Conservation (phyloP, 345 rosid genomes). For the Murraya koenigii region DNA sequence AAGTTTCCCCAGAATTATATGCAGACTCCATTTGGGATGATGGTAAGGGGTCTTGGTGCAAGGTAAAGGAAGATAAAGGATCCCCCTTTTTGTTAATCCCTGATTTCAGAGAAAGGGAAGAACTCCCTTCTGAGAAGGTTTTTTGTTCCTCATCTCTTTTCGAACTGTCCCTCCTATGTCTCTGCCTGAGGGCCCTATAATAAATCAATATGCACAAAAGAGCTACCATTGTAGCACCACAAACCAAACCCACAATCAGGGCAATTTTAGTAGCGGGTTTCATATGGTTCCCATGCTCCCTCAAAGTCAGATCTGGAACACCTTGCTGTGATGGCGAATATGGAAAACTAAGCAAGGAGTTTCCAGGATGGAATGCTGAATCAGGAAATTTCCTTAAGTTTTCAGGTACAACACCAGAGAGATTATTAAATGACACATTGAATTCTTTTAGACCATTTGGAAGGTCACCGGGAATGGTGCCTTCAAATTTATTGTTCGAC, state of each 20-base stretch:
- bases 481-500: conserved; percentile 65
- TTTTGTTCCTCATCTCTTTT: conserved; percentile 33
- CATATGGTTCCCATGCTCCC: conserved; percentile 30
- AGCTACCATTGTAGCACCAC: conserved; percentile 41
- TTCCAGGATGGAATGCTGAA: conserved; percentile 86
- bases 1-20: conserved; percentile 36
- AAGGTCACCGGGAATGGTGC: conserved; percentile 64
- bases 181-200: conserved; percentile 28
- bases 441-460: conserved; percentile 57
- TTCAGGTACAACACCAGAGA: conserved; percentile 71
- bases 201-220: conserved; percentile 42
- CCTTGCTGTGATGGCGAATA: conserved; percentile 39
- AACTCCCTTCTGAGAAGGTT: conserved; percentile 24
- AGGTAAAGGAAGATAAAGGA: conserved; percentile 39
- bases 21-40: conserved; percentile 26
- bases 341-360: conserved; percentile 50
- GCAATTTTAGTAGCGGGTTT: conserved; percentile 46
- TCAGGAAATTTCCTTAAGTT: conserved; percentile 70
- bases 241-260: conserved; percentile 60
- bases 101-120: conserved; percentile 43
- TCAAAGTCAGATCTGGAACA: conserved; percentile 27
- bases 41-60: conserved; percentile 33
- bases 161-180: conserved; percentile 21
- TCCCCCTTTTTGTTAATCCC: conserved; percentile 36
- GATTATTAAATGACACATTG: conserved; percentile 67